Base-by-base conservation (phyloP, 768 basidiomycete species). In the Nidularia pulvinata region DNA sequence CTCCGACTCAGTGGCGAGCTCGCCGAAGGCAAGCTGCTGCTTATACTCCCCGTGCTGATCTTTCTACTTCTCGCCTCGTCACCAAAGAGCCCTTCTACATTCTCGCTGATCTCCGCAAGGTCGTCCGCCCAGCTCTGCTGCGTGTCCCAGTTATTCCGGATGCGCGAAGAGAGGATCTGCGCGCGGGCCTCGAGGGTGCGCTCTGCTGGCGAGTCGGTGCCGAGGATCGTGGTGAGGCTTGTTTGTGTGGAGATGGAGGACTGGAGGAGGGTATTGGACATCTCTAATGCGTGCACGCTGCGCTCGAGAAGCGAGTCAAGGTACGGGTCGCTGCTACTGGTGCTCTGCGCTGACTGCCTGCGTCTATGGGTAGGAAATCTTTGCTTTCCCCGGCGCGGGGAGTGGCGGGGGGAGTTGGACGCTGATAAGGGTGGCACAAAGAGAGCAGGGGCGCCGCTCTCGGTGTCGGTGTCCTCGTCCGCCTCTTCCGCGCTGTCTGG, bases 231-330 rank as follows among this genome's bases (percentile, higher is more conserved):
- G 7, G 77, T 69, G 14, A 77, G 62, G 46, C 68, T 82, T 10
- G 84, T 76, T 57, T 88, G 86, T 0, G 91, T 86, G 39, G 85
- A 81, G 60, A 92, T 86, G 19, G 88, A 88, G 10, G 83, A 85
- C 63, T 90, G 86, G 7, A 94, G 73, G 9, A 93, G 73, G 2
- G 84, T 79, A 54, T 93, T 93, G 4, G 91, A 93, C 77, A 92
- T 85, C 65, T 93, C 92, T 7, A 94, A 76, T 1, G 91, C 91
- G 68, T 91, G 85, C 11, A 93, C 89, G 58, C 89, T 91, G 57
- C 91, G 84, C 54, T 84, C 89, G 1, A 93, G 78, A 13, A 93
- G 74, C n/a, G 86, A 79, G 67, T 93, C 92, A 30, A 92, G 78
- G 60, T 80, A 84, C 10, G 81, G 79, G 64, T 88, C 85, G 48